Conservation (phyloP, 179 eudicot species). For the Patellifolia procumbens region DNA sequence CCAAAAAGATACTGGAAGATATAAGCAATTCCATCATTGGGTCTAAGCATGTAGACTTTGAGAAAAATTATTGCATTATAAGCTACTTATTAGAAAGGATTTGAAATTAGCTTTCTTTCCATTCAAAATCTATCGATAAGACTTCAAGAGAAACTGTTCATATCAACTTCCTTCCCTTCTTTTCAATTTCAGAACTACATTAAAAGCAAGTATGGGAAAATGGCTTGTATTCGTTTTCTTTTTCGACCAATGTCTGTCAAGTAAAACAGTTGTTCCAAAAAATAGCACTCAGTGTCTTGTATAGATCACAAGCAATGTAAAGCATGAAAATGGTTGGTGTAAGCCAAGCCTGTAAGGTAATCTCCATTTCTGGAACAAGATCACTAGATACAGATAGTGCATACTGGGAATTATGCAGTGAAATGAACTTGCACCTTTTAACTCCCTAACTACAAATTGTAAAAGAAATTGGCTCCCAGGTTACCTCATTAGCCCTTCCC, state of each 20-base stretch:
- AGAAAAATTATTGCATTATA: background rate
- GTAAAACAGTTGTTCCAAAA: background rate
- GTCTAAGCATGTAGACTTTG: background rate
- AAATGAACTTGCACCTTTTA: background rate
- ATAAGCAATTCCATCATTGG: background rate
- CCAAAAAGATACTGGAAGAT: background rate
- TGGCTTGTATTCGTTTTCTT: background rate
- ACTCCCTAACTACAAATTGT: background rate
- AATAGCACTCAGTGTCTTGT: background rate
- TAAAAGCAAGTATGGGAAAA: background rate
- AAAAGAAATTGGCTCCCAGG: too few relatives aligned
- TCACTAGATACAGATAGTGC: background rate
- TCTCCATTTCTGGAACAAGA: background rate
- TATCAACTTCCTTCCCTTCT: background rate
- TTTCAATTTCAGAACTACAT: background rate
- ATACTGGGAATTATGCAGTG: too few relatives aligned
- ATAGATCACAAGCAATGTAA: background rate
- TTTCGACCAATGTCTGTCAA: background rate
- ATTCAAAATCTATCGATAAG: background rate
- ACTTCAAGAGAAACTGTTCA: background rate
- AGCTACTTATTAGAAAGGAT: background rate
- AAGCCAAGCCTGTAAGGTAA: too few relatives aligned
- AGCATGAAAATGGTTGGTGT: background rate
- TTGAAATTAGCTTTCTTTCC: background rate
- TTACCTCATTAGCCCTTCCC: too few relatives aligned